A percentile compares a stretch with the other conserved stretches of the same genome.
These are phyloP conservation scores for Logfia minima DNA, from an alignment of 129 eudicot genomes.

Conservation along the genomic window DNA sequence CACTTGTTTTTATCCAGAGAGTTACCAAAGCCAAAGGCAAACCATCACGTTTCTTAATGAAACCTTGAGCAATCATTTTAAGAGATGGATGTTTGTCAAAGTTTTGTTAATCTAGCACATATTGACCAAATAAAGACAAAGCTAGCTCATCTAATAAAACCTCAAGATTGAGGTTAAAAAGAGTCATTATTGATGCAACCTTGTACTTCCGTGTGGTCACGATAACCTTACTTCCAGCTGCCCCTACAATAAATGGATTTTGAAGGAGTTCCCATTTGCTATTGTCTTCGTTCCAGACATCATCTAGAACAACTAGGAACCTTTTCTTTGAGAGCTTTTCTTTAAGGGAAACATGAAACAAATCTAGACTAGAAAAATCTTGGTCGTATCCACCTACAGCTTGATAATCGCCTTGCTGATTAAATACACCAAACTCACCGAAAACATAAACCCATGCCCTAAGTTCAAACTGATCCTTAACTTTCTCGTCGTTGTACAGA, in stretches of 20 bases:
- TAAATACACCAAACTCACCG: not conserved
- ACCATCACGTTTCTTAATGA: no score
- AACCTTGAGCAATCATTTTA: no score
- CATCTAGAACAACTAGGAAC: constrained; percentile 43
- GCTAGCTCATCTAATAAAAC: constrained; percentile 21
- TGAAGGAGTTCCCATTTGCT: constrained; percentile 30
- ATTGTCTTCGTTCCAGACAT: constrained; percentile 43
- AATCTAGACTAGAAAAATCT: constrained; percentile 9
- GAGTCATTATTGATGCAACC: not conserved
- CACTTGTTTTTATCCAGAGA: no score
- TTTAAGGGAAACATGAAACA: constrained; percentile 26
- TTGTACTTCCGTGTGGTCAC: constrained; percentile 37
- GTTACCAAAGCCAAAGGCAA: no score
- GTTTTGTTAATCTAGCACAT: constrained; percentile 17
- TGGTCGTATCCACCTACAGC: not conserved
- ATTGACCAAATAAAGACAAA: constrained; percentile 33
- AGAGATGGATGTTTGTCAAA: no score
- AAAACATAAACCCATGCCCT: not conserved
- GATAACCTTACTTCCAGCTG: constrained; percentile 17
- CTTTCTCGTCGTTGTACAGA: not conserved
- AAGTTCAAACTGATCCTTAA: not conserved
- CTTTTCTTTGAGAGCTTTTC: constrained; percentile 18
- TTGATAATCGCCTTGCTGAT: not conserved
- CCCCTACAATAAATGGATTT: constrained; percentile 33
- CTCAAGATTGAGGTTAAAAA: constrained; percentile 7